Evolutionary conservation across 257 asterid genomes (phyloP), one percentile per base, ranked within the genome.

Genomic region (Solanum dulcamara): DNA sequence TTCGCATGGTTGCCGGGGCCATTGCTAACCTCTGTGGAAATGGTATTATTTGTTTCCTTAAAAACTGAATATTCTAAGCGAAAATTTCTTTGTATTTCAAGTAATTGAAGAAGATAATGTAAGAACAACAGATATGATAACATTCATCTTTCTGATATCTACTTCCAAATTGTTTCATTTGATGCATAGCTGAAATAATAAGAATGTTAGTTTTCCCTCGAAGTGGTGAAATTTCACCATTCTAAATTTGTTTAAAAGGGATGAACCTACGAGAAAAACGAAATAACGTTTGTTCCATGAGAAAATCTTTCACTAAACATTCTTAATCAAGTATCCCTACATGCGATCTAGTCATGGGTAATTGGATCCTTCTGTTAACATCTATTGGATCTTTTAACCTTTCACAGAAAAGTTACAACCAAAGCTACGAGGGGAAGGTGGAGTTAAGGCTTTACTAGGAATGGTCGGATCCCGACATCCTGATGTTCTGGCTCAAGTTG

Each of bases 1-100:
- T 95, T 66, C 98, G 98, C 81, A 94, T 95, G 98, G 92, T 94
- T 83, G 98, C 98, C 85, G 98, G 98, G 83, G 98, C 98, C 51
- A 87, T 94, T 40, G 98, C 98, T 80, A 95, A 95, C 86, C 97
- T 94, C 60, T 94, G 98, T 84, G 98, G 98, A 83, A 95, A 94
- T 64, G 98, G 98, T 95, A 89, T 81, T 86, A 30, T 46, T 66
- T 77, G 50, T 80, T 33, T 44, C 79, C 81, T 83, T 44, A 14
- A 75, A 75, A n/a, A 50, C 28, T 79, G 64, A 79, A 79, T 40
- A 7, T 62, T 28, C 30, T 26, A 18, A 62, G 80, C 80, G 20
- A 10, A 75, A 48, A n/a, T 42, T 50, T 83, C 64, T 40, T 33
- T 42, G 13, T 66, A 75, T 48, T 77, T 77, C 62, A 77, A 77